These are phyloP conservation scores for Microdochium nivale DNA, from an alignment of 2,329 filamentous ascomycete species.

Conservation along the genomic window DNA sequence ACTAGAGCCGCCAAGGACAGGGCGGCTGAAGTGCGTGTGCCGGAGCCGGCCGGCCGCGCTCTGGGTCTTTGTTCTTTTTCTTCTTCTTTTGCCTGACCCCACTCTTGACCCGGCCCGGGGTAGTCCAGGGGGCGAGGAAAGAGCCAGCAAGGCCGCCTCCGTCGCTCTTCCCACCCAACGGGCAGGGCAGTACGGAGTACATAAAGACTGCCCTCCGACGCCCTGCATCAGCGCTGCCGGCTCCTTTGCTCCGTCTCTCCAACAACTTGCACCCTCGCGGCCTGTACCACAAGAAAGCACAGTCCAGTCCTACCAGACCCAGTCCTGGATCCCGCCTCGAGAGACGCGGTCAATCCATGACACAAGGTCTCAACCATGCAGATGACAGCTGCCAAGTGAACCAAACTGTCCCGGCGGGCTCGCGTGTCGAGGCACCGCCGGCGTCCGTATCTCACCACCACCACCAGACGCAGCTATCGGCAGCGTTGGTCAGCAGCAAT, in stretches of 20 bases:
- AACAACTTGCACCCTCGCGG: not conserved
- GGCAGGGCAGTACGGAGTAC: too few species aligned
- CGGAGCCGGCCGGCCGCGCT: not conserved
- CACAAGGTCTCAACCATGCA: slow-evolving; percentile 12
- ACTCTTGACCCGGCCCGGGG: not conserved
- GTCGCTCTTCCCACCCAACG: not conserved
- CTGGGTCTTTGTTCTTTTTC: not conserved
- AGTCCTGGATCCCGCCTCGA: not conserved
- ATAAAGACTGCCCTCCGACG: not conserved
- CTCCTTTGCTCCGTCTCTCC: not conserved
- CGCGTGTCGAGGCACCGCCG: slow-evolving; percentile 7
- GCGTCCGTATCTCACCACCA: slow-evolving; percentile 10
- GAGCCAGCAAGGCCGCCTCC: not conserved
- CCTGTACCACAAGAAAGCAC: not conserved
- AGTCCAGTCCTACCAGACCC: not conserved
- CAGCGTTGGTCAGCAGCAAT: not conserved
- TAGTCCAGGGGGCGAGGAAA: not conserved
- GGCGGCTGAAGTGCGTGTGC: too few species aligned
- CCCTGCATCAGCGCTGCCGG: not conserved
- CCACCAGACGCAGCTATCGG: not conserved
- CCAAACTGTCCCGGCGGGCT: slow-evolving; percentile 16
- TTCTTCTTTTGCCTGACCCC: not conserved
- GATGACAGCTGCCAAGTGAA: slow-evolving; percentile 19
- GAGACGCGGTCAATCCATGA: slow-evolving; percentile 5
- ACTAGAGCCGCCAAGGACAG: not conserved